Evolutionary conservation across 2,329 filamentous ascomycete genomes (phyloP).

Genomic region (Fusarium sp.): DNA sequence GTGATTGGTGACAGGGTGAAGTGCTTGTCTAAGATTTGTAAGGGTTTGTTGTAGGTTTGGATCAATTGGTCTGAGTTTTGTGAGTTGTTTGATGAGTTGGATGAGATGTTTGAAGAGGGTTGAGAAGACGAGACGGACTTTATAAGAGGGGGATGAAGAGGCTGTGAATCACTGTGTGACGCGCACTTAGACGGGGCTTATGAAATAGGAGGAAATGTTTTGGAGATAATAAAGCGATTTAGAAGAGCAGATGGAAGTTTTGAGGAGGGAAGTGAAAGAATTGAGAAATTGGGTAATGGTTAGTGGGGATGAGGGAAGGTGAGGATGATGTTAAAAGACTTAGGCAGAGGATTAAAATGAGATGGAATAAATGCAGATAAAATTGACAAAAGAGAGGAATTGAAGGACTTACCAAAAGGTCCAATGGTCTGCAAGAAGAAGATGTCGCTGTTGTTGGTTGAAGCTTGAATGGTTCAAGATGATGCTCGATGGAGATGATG

Average conservation of each 20-base stretch:
- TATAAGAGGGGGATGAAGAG: neutral
- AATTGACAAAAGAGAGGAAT: neutral
- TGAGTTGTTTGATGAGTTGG: neutral
- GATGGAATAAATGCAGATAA: neutral
- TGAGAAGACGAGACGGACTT: neutral
- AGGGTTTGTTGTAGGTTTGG: neutral
- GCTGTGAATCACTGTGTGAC: neutral
- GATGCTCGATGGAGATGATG: neutral
- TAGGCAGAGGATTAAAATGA: neutral
- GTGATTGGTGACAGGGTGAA: neutral
- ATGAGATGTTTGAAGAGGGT: neutral
- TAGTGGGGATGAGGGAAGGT: neutral
- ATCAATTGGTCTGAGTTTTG: neutral
- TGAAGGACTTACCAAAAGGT: neutral
- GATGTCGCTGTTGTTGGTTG: neutral
- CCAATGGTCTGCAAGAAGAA: accelerated
- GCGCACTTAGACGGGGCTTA: neutral
- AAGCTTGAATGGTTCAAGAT: neutral
- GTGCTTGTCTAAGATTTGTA: neutral
- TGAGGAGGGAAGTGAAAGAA: neutral
- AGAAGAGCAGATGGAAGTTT: neutral
- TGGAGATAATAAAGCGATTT: neutral
- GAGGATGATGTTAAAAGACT: neutral
- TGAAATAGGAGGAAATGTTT: neutral
- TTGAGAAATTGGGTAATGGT: neutral